Evolutionary conservation across 2,329 filamentous ascomycete genomes (phyloP), one percentile per base, ranked within the genome.

Genomic region (Didymella segeticola): DNA sequence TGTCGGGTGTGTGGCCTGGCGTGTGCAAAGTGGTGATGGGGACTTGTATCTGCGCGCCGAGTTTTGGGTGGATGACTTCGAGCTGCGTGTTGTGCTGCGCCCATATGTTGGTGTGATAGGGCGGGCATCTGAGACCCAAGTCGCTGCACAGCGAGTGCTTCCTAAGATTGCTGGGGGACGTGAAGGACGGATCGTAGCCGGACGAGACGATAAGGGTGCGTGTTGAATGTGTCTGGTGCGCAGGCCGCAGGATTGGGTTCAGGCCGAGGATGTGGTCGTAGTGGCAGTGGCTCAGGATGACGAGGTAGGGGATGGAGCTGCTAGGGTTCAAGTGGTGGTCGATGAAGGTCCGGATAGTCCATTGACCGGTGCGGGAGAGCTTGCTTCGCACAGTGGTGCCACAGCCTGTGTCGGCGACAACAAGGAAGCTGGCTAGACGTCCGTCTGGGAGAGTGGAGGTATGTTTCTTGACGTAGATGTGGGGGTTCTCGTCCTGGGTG

Each of bases 231-330:
- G 36, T 26, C 11, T 9, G n/a, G 37, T 47, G 39, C 4, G 29
- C 36, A 3, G 42, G 49, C 9, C 20, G 36, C 3, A 53, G 49
- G 15, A 58, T 34, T 7, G 47, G 43, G 1, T 25, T 19, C 4
- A 59, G 45, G 7, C 53, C 56, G 11, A 59, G 56, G 41, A 59
- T 56, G 37, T 56, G 56, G 30, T 59, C 53, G 43, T 56, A 59
- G 45, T 56, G 56, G 41, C 56, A 59, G 27, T 59, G 56, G 3
- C 48, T 56, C 19, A 59, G 53, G 31, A 59, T 47, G 37, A 59
- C 29, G n/a, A 53, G 53, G 31, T 59, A 56, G 15, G 42, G 48
- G 15, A 43, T 47, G 15, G 27, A 15, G 20, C 23, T 22, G 12
- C 20, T 20, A 2, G 56, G 48, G 26, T 59, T 59, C 12, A 59